Evolutionary conservation across 1,139 yeast genomes (phyloP), one percentile per base, ranked within the genome.

Genomic region (Scheffersomyces segobiensis): DNA sequence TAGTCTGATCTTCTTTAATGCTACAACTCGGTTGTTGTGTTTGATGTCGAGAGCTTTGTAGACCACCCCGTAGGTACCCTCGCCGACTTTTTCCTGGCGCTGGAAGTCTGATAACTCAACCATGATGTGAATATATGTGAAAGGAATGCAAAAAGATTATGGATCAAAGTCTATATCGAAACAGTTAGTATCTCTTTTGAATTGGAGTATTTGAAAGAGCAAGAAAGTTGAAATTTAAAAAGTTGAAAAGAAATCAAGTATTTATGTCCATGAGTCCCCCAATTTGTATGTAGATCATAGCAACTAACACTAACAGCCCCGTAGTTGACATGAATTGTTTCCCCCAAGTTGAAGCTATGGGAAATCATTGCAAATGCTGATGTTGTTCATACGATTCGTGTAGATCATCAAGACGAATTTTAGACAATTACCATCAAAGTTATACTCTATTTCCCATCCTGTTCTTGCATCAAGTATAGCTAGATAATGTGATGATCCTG

Each of bases 1-100:
- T 58, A 96, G 81, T 60, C 99, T 85, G 73, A 95, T 95, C 76
- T 95, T 95, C 74, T 95, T 95, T 67, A 96, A 79, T 0, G 99
- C 99, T 53, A 95, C 99, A 32, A 93, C 85, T 56, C 98, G 81
- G 77, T 93, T 93, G 68, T 91, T 91, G 74, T 95, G 93, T 64
- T 88, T 88, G 58, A 90, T 85, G 72, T 95, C 98, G 53, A 92
- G 81, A 2, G 99, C 99, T 74, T 95, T 95, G 78, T 95, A 96
- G 26, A 95, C 99, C 57, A 95, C 99, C 63, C 99, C 99, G 71
- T 95, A 95, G 3, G 99, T 95, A 58, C 95, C 99, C 78, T 96
- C 99, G 52, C 99, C 99, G 54, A 95, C 92, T 75, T 95, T 95
- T 75, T 95, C 99, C 65, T 95, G 87, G 70, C 96, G 91, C 72